Evolutionary conservation across 768 basidiomycete genomes (phyloP).

Genomic region (Calocybe indica): DNA sequence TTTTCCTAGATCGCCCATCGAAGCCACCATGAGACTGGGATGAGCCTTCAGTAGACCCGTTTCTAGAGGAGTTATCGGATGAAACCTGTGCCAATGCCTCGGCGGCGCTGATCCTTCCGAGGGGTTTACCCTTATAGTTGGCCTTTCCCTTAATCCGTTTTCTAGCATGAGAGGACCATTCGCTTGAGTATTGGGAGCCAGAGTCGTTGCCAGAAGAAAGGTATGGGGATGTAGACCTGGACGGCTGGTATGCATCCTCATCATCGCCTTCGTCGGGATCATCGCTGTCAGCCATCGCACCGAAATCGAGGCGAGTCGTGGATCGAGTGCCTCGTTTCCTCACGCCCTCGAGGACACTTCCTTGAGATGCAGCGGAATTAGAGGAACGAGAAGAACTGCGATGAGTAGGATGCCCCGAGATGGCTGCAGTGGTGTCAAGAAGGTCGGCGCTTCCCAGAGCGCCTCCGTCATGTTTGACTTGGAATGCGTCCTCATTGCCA

Average conservation of each 20-base stretch:
- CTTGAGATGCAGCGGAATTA: too few relatives aligned
- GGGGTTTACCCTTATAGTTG: conserved; percentile 4
- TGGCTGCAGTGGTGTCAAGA: too few relatives aligned
- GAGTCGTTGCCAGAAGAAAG: conserved; percentile 13
- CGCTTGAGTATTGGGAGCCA: neutral
- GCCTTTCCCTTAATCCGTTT: conserved; percentile 3
- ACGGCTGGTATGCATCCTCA: conserved; percentile 14
- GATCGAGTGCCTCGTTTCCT: too few relatives aligned
- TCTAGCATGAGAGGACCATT: neutral
- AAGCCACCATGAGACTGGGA: neutral
- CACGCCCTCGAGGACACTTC: too few relatives aligned
- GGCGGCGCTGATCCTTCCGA: conserved; percentile 12
- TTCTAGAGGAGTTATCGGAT: conserved; percentile 3
- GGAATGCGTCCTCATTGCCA: too few relatives aligned
- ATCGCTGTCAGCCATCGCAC: neutral
- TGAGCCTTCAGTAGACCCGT: neutral
- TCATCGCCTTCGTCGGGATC: conserved; percentile 9
- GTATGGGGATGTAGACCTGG: conserved; percentile 13
- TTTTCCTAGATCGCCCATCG: conserved; percentile 6
- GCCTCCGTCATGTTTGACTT: too few relatives aligned
- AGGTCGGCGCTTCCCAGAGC: too few relatives aligned
- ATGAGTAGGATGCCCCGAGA: too few relatives aligned
- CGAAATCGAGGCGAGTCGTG: too few relatives aligned
- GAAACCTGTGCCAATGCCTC: conserved; percentile 15
- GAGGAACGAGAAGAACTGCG: too few relatives aligned